A percentile compares a stretch with the other conserved stretches of the same genome.
phyloP scores from a whole-genome alignment of 2,329 filamentous ascomycete species.

The Claviceps purpurea region DNA sequence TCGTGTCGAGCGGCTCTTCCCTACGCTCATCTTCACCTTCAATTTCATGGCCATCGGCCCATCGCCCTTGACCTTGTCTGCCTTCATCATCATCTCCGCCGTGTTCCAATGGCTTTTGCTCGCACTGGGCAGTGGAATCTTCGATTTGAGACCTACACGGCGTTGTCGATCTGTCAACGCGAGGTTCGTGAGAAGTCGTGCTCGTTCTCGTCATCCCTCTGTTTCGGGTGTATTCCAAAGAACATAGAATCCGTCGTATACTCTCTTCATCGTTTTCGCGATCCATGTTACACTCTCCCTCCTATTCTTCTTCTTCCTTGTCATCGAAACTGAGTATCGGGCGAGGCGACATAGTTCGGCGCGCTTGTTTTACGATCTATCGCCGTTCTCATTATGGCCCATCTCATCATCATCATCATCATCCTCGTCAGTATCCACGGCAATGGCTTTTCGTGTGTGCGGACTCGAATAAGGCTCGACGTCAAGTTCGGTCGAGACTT shows the following conservation, averaged over 20 bases:
- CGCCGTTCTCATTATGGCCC: slow-evolving; percentile 14
- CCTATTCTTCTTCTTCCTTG: neutral
- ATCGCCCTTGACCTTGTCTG: slow-evolving; percentile 11
- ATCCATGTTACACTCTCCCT: neutral
- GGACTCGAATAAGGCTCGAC: slow-evolving; percentile 3
- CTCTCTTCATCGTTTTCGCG: neutral
- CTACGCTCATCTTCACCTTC: slow-evolving; percentile 4
- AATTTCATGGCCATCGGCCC: slow-evolving; percentile 7
- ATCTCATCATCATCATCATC: slow-evolving; percentile 7
- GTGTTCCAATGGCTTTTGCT: slow-evolving; percentile 7
- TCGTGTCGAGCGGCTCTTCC: slow-evolving; percentile 18
- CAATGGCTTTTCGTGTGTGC: slow-evolving; percentile 14
- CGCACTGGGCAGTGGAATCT: slow-evolving; percentile 9
- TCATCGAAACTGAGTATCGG: slow-evolving; percentile 2
- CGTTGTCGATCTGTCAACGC: slow-evolving; percentile 13
- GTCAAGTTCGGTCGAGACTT: slow-evolving; percentile 1
- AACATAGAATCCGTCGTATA: neutral
- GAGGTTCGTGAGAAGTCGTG: slow-evolving; percentile 8
- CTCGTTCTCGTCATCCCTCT: slow-evolving; percentile 4
- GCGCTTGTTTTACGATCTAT: neutral
- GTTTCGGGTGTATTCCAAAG: slow-evolving; percentile 5
- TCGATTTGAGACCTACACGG: slow-evolving; percentile 6
- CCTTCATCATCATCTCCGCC: slow-evolving; percentile 10
- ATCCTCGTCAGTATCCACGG: slow-evolving; percentile 18
- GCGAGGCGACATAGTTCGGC: neutral